phyloP scores from a whole-genome alignment of 345 rosid species.

The Eucalyptus decipiens region DNA sequence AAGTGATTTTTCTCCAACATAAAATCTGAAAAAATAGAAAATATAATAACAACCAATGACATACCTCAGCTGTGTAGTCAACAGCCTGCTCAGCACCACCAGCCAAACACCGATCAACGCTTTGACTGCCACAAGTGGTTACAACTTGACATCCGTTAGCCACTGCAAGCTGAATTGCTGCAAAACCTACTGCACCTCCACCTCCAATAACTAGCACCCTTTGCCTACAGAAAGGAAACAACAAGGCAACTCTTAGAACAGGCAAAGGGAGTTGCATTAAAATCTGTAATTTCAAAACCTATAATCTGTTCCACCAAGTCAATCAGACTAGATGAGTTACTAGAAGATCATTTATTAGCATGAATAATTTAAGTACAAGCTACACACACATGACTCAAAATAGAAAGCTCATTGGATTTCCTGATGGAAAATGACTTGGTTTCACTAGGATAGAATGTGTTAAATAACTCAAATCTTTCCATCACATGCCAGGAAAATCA shows the following conservation, averaged over 20 bases:
- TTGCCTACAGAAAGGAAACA: conserved; percentile 24
- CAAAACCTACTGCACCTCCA: conserved; percentile 94
- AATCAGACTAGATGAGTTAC: background rate
- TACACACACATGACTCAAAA: background rate
- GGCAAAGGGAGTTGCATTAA: background rate
- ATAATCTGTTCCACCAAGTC: background rate
- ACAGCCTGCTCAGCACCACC: conserved; percentile 91
- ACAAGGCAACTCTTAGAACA: background rate
- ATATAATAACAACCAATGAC: background rate
- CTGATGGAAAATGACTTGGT: background rate
- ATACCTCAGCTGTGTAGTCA: conserved; percentile 80
- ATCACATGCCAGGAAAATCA: background rate
- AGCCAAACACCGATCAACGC: conserved; percentile 35
- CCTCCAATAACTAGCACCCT: conserved; percentile 76
- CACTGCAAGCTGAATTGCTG: conserved; percentile 82
- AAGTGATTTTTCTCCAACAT: background rate
- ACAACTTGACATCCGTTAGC: conserved; percentile 71
- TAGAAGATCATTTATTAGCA: background rate
- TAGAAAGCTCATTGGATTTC: background rate
- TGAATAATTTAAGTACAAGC: background rate
- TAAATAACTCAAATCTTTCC: background rate
- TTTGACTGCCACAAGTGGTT: conserved; percentile 77
- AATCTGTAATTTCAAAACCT: background rate
- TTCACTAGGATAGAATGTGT: background rate
- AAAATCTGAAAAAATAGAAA: background rate